Evolutionary conservation across 2,329 filamentous ascomycete genomes (phyloP).

Genomic region (Lecanoromycetidae sp.): DNA sequence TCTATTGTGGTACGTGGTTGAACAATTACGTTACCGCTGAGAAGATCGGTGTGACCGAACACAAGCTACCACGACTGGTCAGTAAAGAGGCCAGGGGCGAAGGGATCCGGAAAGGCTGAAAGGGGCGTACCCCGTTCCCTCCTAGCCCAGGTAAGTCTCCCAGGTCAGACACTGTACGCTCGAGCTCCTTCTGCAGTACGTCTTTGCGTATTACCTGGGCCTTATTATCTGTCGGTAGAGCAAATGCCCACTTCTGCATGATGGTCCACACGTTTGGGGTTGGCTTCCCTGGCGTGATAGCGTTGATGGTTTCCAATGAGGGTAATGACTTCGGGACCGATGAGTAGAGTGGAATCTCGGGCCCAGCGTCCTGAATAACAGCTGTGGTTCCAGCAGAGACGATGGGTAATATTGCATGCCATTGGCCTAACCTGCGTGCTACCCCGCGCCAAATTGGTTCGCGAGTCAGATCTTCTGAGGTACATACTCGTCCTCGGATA

Average conservation of each 20-base stretch:
- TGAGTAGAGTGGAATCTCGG: slow-evolving; percentile 16
- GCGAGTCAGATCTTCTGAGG: slow-evolving; percentile 65
- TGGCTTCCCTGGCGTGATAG: slow-evolving; percentile 52
- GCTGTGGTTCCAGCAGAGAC: slow-evolving; percentile 31
- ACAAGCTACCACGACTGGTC: slow-evolving; percentile 56
- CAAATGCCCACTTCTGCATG: slow-evolving; percentile 89
- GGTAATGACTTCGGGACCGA: slow-evolving; percentile 8
- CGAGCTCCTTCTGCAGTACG: slow-evolving; percentile 61
- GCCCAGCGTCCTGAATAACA: slow-evolving; percentile 16
- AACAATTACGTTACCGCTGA: slow-evolving; percentile 94
- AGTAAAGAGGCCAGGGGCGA: slow-evolving; percentile 8
- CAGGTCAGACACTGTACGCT: slow-evolving; percentile 55
- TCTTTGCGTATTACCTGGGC: slow-evolving; percentile 56
- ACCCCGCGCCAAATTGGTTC: slow-evolving; percentile 70
- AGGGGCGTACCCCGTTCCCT: slow-evolving; percentile 54
- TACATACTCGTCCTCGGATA: slow-evolving; percentile 68
- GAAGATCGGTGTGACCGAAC: slow-evolving; percentile 87
- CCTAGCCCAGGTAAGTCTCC: slow-evolving; percentile 68
- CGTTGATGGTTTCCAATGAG: slow-evolving; percentile 25
- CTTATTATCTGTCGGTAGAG: slow-evolving; percentile 62
- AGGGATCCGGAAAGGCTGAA: too few relatives aligned
- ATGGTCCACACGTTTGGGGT: slow-evolving; percentile 89
- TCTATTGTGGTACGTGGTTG: slow-evolving; percentile 37
- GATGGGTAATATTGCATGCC: slow-evolving; percentile 65
- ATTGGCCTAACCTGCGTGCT: slow-evolving; percentile 73